These are phyloP conservation scores for Alternaria sp. DNA, from an alignment of 2,329 filamentous ascomycete species.

Conservation along the genomic window DNA sequence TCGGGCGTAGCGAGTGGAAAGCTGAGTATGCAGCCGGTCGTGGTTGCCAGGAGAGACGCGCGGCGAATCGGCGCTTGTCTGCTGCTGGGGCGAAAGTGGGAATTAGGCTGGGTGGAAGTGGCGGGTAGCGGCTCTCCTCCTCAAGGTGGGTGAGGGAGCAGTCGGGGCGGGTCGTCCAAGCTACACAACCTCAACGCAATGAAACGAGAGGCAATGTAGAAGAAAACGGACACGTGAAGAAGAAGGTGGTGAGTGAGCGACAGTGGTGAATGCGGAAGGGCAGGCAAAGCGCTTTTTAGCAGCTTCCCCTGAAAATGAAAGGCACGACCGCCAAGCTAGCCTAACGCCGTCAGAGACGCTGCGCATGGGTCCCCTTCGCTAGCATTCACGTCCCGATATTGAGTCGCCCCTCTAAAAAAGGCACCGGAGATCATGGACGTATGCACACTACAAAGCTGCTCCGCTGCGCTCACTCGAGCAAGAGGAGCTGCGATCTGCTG, in stretches of 20 bases:
- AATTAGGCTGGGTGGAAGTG: constrained; percentile 5
- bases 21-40: constrained; percentile 33
- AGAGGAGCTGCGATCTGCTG: background rate
- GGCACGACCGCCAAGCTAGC: constrained; percentile 30
- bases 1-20: constrained; percentile 37
- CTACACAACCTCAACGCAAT: constrained; percentile 26
- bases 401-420: constrained; percentile 29
- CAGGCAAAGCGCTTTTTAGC: constrained; percentile 39
- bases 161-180: constrained; percentile 7
- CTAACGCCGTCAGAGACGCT: constrained; percentile 30
- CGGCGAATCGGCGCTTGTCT: constrained; percentile 38
- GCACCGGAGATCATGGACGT: constrained; percentile 3
- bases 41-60: constrained; percentile 43
- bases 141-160: constrained; percentile 20
- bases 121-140: constrained; percentile 30
- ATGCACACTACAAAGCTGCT: constrained; percentile 6
- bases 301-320: constrained; percentile 41
- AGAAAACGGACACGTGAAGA: constrained; percentile 27
- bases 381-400: constrained; percentile 26
- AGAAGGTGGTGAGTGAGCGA: constrained; percentile 34
- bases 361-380: constrained; percentile 34
- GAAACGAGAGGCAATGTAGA: constrained; percentile 41
- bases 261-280: constrained; percentile 38
- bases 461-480: background rate
- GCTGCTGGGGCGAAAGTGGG: constrained; percentile 11